Base-by-base conservation (phyloP, 2,329 filamentous ascomycete genomes). In the Stachybotrys chartarum region DNA sequence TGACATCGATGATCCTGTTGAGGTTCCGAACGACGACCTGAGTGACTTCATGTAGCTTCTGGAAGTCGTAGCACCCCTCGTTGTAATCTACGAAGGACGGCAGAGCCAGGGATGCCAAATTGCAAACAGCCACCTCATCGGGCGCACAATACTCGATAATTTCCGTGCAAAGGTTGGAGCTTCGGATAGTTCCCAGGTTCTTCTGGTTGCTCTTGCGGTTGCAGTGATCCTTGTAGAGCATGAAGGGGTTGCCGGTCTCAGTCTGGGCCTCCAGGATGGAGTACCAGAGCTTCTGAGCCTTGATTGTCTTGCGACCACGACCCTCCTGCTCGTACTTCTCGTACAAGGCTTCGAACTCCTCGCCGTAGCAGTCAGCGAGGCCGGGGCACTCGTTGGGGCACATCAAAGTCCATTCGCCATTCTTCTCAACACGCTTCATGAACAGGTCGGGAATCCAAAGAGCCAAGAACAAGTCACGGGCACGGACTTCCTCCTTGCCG, bases 161-260 rank as follows among this genome's bases (percentile, higher is more conserved):
- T 76, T 99, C 94, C 52, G 93, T 97, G 85, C 94, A 99, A 51
- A 99, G 82, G 75, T 99, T 99, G 68, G 94, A 99, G 81, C 91
- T 97, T 74, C 91, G 91, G 66, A 99, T 99, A 59, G 92, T 97
- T 62, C 94, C 94, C 35, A 99, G 82, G 77, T 99, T 99, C 87
- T 99, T 97, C 80, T 99, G 94, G 84, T 99, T 99, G 82, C 92
- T 97, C 88, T 99, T 99, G 73, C 86, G 86, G 84, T 99, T 99
- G 85, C 89, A 93, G 68, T 87, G 83, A 76, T 99, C 94, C 82
- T 99, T 99, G 86, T 99, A 99, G 58, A 97, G 86, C 91, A 99
- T 99, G 78, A 96, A 99, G 51, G 94, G 94, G 76, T 96, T 97
- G 65, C 94, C 94, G 50, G 94, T 99, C 84, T 99, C 94, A 39